Conservation (phyloP, 352 stramenopile genomes). For the Elongisporangium senticosum region DNA sequence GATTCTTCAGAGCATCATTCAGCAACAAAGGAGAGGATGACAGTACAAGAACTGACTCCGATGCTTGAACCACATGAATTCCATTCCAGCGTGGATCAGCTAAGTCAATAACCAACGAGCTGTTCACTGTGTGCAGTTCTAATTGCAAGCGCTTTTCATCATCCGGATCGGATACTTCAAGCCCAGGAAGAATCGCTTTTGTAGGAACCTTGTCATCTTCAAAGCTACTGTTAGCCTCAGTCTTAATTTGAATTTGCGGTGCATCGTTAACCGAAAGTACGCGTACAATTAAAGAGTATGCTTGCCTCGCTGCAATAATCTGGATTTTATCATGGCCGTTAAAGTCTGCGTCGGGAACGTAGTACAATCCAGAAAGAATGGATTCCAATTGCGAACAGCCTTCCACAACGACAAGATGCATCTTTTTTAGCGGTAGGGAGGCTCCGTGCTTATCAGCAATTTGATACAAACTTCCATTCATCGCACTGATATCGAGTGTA, state of each 20-base stretch:
- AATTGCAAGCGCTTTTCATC: conserved; percentile 24
- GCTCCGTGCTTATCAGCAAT: background rate
- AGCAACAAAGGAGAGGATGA: background rate
- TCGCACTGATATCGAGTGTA: background rate
- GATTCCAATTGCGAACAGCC: background rate
- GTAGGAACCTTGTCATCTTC: conserved; percentile 18
- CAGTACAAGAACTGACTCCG: conserved; percentile 4
- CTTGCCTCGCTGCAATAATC: background rate
- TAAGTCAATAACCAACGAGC: conserved; percentile 15
- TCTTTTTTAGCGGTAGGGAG: background rate
- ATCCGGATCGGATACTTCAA: conserved; percentile 31
- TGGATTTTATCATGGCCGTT: conserved; percentile 8
- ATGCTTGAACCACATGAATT: background rate
- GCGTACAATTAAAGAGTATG: conserved; percentile 6
- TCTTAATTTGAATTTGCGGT: conserved; percentile 7
- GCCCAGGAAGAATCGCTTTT: conserved; percentile 19
- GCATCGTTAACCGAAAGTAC: conserved; percentile 19
- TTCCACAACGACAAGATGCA: background rate
- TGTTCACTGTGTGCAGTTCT: conserved; percentile 20
- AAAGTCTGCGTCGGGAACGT: conserved; percentile 9
- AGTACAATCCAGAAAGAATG: conserved; percentile 3
- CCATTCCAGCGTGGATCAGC: conserved; percentile 14
- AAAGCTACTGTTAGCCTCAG: background rate
- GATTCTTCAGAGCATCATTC: background rate
- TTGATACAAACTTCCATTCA: background rate